Base-by-base conservation (phyloP, 2,329 filamentous ascomycete species). In the Lojkania enalia region DNA sequence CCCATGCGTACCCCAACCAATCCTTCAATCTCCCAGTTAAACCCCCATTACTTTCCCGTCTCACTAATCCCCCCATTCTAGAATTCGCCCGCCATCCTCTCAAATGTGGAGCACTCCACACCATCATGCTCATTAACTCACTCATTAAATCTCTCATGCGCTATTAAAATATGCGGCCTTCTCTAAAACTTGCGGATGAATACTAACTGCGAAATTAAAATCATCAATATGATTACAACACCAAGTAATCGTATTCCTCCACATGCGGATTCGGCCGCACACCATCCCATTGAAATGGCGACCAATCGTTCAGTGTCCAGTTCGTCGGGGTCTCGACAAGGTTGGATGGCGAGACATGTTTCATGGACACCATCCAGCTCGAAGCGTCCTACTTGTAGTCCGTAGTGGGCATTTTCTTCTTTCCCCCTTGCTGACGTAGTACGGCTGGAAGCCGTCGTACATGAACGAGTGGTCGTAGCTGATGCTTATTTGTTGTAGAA, bases 261-360 rank as follows among this genome's bases (percentile, higher is more conserved):
- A 27, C 23, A n/a, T 3, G 15, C 15, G 46, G 35, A 30, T 48
- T 48, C 23, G 41, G 46, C 19, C 46, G 41, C 29, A 39, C 39
- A 36, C 58, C 54, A 48, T 52, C 57, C 33, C 55, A 58, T 51
- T 62, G 61, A 27, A 71, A 54, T 2, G 68, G 63, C 23, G 70
- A 70, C 70, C 71, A 73, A 43, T 74, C 72, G 50, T 74, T 71
- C 44, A 47, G 41, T 47, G 73, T 64, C 71, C 71, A 74, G 33
- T 69, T 72, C 7, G 68, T 66, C 1, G 72, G 72, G n/a, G 74
- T 67, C 50, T 73, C 70, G 16, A 74, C 70, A 4, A 74, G 54
- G 12, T 59, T 61, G 21, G 54, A 51, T 4, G 54, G 46, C 37
- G 51, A 45, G 5, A 61, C 31, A 21, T 50, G 51, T 0, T 49